phyloP scores from a whole-genome alignment of 768 basidiomycete species.

The Tylopilus rubrobrunneus region DNA sequence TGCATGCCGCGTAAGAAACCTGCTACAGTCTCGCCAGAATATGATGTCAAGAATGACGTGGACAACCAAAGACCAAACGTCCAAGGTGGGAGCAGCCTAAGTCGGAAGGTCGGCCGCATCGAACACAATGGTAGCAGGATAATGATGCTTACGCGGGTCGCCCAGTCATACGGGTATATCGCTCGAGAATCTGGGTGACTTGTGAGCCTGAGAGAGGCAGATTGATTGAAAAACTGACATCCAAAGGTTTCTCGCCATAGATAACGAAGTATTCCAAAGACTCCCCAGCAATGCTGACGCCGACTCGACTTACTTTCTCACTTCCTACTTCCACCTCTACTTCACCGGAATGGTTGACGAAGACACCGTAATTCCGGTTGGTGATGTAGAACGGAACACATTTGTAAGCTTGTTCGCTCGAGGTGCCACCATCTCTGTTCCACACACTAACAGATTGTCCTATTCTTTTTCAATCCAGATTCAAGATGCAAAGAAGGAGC shows the following conservation, averaged over 20 bases:
- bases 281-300: constrained; percentile 58
- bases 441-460: constrained; percentile 60
- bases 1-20: too few species aligned
- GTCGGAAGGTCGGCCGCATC: constrained; percentile 4
- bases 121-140: neutral
- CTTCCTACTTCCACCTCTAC: constrained; percentile 72
- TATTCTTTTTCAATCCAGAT: constrained; percentile 18
- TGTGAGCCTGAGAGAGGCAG: neutral
- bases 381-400: constrained; percentile 68
- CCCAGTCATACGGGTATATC: constrained; percentile 21
- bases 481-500: constrained; percentile 19
- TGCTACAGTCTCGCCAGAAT: too few species aligned
- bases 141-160: constrained; percentile 12
- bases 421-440: constrained; percentile 47
- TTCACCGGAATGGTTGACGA: constrained; percentile 73
- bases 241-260: constrained; percentile 62
- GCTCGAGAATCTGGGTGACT: constrained; percentile 13
- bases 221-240: constrained; percentile 24
- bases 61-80: too few species aligned
- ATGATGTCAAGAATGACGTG: too few species aligned
- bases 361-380: constrained; percentile 69
- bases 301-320: constrained; percentile 62
- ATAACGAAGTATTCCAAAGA: constrained; percentile 69
- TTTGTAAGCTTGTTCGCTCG: constrained; percentile 65
- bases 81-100: constrained; percentile 49